Conservation (phyloP, 2,329 filamentous ascomycete genomes). For the Talaromyces funiculosus region DNA sequence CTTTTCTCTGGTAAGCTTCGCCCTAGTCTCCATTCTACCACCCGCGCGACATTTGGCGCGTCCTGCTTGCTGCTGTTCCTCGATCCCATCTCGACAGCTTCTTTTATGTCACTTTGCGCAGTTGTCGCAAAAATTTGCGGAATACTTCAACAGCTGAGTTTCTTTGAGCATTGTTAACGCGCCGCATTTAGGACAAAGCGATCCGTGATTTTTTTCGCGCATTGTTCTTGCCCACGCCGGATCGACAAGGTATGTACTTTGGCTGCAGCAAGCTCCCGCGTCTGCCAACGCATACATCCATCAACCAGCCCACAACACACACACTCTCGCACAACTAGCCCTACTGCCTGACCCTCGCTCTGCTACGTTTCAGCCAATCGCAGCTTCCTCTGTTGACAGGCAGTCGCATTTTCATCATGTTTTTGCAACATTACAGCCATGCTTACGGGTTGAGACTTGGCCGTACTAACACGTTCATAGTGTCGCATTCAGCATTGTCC, state of each 20-base stretch:
- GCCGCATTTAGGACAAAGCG: not conserved
- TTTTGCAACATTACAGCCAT: not conserved
- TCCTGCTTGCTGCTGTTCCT: slow-evolving; percentile 6
- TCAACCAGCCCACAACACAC: slow-evolving; percentile 24
- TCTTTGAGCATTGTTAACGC: not conserved
- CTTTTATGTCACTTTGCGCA: slow-evolving; percentile 14
- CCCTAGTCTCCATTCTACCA: slow-evolving; percentile 8
- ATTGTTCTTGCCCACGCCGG: slow-evolving; percentile 18
- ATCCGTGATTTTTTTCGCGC: not conserved
- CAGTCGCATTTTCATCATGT: not conserved
- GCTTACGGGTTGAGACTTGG: not conserved
- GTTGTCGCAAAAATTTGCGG: slow-evolving; percentile 15
- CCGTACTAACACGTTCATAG: slow-evolving; percentile 17
- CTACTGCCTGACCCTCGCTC: slow-evolving; percentile 16
- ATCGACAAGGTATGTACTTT: slow-evolving; percentile 35
- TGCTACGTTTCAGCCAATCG: slow-evolving; percentile 20
- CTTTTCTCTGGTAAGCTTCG: slow-evolving; percentile 11
- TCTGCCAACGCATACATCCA: slow-evolving; percentile 39
- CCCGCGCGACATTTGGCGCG: slow-evolving; percentile 14
- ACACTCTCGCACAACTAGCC: slow-evolving; percentile 16
- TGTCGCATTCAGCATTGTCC: slow-evolving; percentile 17
- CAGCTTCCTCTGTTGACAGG: not conserved
- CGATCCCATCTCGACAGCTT: slow-evolving; percentile 3
- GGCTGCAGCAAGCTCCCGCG: slow-evolving; percentile 27
- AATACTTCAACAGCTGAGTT: slow-evolving; percentile 8